phyloP scores from a whole-genome alignment of 345 rosid genomes.

The Citrus australasica region DNA sequence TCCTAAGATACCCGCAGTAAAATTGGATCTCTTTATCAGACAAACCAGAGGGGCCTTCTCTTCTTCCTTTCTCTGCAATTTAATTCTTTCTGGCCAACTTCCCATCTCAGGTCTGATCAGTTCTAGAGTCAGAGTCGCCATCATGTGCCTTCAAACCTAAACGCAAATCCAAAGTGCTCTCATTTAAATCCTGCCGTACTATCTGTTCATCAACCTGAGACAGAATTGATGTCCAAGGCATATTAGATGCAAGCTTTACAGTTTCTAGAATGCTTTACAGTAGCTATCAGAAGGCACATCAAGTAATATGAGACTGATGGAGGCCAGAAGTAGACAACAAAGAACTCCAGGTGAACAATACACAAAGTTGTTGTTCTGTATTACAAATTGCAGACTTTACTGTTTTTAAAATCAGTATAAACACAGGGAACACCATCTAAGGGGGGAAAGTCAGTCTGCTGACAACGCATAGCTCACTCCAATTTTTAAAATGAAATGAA shows the following conservation, averaged over 20 bases:
- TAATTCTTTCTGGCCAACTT: constrained; percentile 24
- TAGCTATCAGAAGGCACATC: not conserved
- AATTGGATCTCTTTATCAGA: constrained; percentile 21
- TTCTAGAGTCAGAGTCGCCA: constrained; percentile 33
- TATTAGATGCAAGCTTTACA: constrained; percentile 8
- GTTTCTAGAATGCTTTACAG: not conserved
- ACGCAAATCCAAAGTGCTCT: constrained; percentile 76
- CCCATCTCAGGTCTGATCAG: constrained; percentile 24
- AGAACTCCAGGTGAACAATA: not conserved
- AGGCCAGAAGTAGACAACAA: not conserved
- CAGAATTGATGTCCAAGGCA: constrained; percentile 18
- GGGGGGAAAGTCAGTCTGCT: not conserved
- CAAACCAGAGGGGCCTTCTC: constrained; percentile 7
- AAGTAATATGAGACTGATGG: not conserved
- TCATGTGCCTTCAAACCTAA: constrained; percentile 58
- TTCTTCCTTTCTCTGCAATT: constrained; percentile 11
- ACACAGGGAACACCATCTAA: too few relatives aligned
- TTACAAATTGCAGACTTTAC: not conserved
- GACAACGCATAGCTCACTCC: not conserved
- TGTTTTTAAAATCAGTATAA: not conserved
- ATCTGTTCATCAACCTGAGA: constrained; percentile 48
- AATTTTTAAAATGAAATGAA: constrained; percentile 2
- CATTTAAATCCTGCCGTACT: constrained; percentile 86
- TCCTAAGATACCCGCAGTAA: constrained; percentile 9
- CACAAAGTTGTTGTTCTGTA: not conserved